Percentiles rank a stretch among this genome's conserved stretches.
Evolutionary conservation across 306 rosid genomes (phyloP).

Genomic region (Herpetospermum pedunculosum): DNA sequence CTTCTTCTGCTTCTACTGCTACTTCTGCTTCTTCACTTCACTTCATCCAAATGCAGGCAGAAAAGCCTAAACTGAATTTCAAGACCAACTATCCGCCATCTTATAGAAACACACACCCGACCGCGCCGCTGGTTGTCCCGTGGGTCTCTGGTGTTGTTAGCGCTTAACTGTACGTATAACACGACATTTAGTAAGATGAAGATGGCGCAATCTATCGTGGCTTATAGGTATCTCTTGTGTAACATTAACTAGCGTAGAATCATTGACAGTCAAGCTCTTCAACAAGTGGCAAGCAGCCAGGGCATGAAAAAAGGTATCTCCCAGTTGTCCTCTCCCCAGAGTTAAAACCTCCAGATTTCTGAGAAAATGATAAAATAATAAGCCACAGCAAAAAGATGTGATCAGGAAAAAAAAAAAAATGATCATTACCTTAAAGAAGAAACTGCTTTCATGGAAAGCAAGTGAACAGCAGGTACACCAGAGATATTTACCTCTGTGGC

Average conservation of each 20-base stretch:
- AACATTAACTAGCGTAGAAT: conserved; percentile 80
- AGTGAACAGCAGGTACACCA: conserved; percentile 45
- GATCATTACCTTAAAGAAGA: conserved; percentile 48
- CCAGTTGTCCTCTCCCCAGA: conserved; percentile 69
- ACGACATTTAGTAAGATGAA: conserved; percentile 81
- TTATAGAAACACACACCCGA: no score
- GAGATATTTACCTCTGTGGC: conserved; percentile 79
- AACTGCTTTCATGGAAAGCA: conserved; percentile 73
- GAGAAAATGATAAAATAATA: conserved; percentile 18
- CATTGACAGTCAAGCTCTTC: conserved; percentile 61
- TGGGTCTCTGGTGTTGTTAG: no score
- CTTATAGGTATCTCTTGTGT: conserved; percentile 68
- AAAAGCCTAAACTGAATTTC: no score
- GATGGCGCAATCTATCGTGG: conserved; percentile 73
- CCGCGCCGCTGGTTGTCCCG: no score
- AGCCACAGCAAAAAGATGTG: conserved; percentile 14
- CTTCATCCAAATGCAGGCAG: no score
- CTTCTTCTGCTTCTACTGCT: no score
- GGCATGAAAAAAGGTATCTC: conserved; percentile 69
- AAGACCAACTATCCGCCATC: no score
- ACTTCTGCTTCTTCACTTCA: no score
- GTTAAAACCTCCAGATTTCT: conserved; percentile 82
- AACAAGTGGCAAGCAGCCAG: conserved; percentile 58
- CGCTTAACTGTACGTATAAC: conserved; percentile 85
- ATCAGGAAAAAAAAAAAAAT: background rate